These are phyloP conservation scores for Exutisphaerella laricina DNA, from an alignment of 2,329 filamentous ascomycete species.

Conservation along the genomic window DNA sequence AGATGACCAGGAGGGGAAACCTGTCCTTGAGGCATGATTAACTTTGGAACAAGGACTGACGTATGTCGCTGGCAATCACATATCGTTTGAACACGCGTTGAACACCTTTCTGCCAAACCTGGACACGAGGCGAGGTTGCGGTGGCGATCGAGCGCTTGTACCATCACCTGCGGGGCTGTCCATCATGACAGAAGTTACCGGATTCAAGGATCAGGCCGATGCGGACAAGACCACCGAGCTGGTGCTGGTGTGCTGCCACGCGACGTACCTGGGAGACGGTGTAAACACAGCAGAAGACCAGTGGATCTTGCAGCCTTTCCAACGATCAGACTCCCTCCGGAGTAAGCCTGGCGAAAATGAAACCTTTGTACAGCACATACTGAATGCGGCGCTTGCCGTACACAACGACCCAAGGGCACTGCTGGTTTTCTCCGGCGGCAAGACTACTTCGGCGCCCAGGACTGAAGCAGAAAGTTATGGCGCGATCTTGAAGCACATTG, in stretches of 20 bases:
- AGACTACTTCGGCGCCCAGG: slow-evolving; percentile 29
- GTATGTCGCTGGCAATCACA: too few species aligned
- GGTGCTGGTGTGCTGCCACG: slow-evolving; percentile 79
- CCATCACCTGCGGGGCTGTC: too few species aligned
- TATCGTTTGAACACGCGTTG: too few species aligned
- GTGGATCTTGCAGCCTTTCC: slow-evolving; percentile 70
- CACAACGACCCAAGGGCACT: slow-evolving; percentile 42
- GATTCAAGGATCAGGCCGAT: slow-evolving; percentile 18
- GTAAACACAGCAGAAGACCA: slow-evolving; percentile 31
- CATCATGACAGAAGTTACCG: slow-evolving; percentile 22
- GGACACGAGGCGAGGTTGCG: too few species aligned
- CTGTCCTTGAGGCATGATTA: too few species aligned
- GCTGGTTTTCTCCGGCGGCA: slow-evolving; percentile 68
- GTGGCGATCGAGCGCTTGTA: too few species aligned
- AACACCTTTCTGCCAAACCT: too few species aligned
- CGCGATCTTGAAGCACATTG: slow-evolving; percentile 15
- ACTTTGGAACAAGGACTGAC: too few species aligned
- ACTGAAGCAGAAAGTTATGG: slow-evolving; percentile 29
- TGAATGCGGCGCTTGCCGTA: slow-evolving; percentile 55
- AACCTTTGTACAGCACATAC: slow-evolving; percentile 73
- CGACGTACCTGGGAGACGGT: slow-evolving; percentile 58
- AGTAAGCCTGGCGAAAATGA: slow-evolving; percentile 60
- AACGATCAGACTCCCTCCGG: slow-evolving; percentile 41
- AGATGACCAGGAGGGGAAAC: too few species aligned
- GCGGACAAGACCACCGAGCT: slow-evolving; percentile 43